Evolutionary conservation across 768 basidiomycete species (phyloP).

Genomic region (Trametes gibbosa): DNA sequence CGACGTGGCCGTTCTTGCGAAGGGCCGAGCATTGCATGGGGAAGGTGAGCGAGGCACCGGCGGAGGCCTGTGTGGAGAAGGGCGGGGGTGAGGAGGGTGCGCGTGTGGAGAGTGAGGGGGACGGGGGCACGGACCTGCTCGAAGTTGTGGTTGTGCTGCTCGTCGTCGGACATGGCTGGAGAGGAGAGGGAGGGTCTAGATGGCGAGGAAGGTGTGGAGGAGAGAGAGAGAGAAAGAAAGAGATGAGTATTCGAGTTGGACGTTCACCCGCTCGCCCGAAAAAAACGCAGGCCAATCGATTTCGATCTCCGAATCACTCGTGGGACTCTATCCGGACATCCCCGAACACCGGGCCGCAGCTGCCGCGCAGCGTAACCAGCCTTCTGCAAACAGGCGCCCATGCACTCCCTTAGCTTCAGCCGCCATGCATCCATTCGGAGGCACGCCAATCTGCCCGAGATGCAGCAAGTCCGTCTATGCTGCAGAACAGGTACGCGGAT

Average conservation of each 20-base stretch:
- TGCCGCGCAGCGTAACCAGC: too few species aligned
- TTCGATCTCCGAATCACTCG: conserved; percentile 41
- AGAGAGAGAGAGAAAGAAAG: not conserved
- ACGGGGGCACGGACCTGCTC: conserved; percentile 55
- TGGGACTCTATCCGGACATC: conserved; percentile 26
- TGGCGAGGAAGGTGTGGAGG: conserved; percentile 6
- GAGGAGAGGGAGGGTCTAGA: conserved; percentile 26
- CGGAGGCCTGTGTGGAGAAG: conserved; percentile 47
- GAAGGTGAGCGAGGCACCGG: conserved; percentile 76
- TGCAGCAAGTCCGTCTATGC: conserved; percentile 81
- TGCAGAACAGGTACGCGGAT: conserved; percentile 70
- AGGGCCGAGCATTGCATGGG: conserved; percentile 97
- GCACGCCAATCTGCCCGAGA: conserved; percentile 67
- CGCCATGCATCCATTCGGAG: conserved; percentile 69
- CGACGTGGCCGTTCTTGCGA: conserved; percentile 88
- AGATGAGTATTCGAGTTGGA: not conserved
- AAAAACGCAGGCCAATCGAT: conserved; percentile 22
- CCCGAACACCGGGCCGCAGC: conserved; percentile 14
- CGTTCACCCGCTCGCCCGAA: conserved; percentile 1
- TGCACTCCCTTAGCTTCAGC: not conserved
- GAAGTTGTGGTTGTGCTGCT: conserved; percentile 81
- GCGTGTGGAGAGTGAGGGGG: conserved; percentile 17
- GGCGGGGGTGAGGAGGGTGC: not conserved
- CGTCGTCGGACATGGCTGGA: conserved; percentile 83
- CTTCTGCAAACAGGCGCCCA: not conserved